A percentile compares a stretch with the other conserved stretches of the same genome.
phyloP scores from a whole-genome alignment of 805 yeast genomes.

The Saccharomyces mikatae region DNA sequence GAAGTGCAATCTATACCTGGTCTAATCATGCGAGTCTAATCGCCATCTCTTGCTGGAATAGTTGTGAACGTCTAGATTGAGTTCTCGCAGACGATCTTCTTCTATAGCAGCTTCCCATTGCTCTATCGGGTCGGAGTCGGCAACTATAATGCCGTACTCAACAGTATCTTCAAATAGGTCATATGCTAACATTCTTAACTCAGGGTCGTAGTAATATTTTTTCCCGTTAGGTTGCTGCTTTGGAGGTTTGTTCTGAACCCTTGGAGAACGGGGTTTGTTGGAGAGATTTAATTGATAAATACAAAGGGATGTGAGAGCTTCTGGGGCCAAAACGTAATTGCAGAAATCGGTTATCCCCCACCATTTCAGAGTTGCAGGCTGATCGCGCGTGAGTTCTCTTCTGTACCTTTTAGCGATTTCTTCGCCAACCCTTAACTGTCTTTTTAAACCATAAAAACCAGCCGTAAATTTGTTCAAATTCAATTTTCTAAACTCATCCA shows the following conservation, averaged over 20 bases:
- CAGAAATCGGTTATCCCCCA: constrained; percentile 55
- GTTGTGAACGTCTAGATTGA: constrained; percentile 3
- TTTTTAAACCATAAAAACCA: constrained; percentile 54
- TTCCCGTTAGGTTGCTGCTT: neutral
- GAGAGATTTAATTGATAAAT: constrained; percentile 37
- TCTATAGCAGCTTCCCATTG: constrained; percentile 19
- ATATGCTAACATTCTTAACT: constrained; percentile 35
- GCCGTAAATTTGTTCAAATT: constrained; percentile 41
- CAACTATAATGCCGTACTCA: constrained; percentile 38
- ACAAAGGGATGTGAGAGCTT: constrained; percentile 44
- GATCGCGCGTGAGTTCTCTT: constrained; percentile 24
- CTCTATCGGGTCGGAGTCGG: constrained; percentile 26
- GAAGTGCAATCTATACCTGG: neutral
- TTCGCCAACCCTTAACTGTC: constrained; percentile 46
- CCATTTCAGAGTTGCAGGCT: constrained; percentile 44
- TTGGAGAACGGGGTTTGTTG: neutral
- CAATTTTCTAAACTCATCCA: constrained; percentile 38
- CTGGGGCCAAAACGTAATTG: constrained; percentile 56
- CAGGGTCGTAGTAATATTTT: constrained; percentile 3
- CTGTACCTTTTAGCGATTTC: constrained; percentile 33
- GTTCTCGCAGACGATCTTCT: constrained; percentile 3
- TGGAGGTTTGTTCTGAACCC: neutral
- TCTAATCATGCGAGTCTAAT: neutral
- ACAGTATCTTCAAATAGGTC: constrained; percentile 38
- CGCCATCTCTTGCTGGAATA: constrained; percentile 1